Percentiles rank a stretch among this genome's conserved stretches.
Evolutionary conservation across 352 stramenopile species (phyloP).

Genomic region (Discostella stelligera): DNA sequence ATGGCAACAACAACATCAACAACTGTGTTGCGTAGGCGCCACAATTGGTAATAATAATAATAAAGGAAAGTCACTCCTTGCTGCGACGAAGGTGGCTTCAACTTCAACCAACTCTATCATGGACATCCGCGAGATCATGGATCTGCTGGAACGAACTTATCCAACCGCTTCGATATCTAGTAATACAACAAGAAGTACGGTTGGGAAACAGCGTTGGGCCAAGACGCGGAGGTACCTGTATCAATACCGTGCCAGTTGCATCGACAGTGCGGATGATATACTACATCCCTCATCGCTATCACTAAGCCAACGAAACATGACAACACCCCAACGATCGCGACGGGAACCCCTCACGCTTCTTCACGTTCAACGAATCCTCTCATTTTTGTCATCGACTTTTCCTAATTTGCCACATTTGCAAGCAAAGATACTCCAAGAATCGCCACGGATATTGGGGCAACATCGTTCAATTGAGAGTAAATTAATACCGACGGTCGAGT

Average conservation of each 20-base stretch:
- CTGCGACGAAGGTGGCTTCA: background rate
- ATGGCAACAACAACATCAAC: too few species aligned
- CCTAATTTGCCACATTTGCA: constrained; percentile 36
- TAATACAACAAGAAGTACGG: background rate
- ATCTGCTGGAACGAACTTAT: constrained; percentile 26
- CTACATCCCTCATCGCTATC: background rate
- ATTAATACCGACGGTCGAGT: constrained; percentile 67
- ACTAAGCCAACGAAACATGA: background rate
- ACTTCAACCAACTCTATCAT: background rate
- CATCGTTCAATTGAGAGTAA: constrained; percentile 47
- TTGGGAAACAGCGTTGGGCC: constrained; percentile 42
- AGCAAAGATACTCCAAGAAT: constrained; percentile 51
- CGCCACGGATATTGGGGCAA: constrained; percentile 69
- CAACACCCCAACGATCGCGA: constrained; percentile 3
- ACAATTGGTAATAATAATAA: too few species aligned
- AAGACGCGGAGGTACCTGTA: constrained; percentile 69
- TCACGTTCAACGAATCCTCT: constrained; percentile 48
- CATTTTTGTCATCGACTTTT: constrained; percentile 58
- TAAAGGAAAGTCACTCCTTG: too few species aligned
- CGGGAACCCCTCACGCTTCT: constrained; percentile 20
- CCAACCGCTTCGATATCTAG: constrained; percentile 2
- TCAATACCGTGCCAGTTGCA: constrained; percentile 43
- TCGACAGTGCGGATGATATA: background rate
- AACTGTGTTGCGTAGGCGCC: too few species aligned
- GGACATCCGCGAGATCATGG: constrained; percentile 31